These are phyloP conservation scores for Candida caryicola DNA, from an alignment of 805 yeast genomes.

Conservation along the genomic window DNA sequence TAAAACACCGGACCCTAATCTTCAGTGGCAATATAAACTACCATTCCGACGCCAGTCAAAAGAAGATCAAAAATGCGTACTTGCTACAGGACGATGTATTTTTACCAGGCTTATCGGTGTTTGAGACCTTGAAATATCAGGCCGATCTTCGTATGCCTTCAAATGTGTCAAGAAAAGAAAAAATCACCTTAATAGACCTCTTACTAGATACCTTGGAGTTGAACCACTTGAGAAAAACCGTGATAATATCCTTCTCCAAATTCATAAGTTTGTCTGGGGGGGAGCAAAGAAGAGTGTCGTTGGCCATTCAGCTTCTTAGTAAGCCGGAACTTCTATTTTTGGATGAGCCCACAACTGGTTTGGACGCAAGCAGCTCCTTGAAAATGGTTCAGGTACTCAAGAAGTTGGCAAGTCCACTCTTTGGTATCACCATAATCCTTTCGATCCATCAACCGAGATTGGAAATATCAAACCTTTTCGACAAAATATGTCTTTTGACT, in stretches of 20 bases:
- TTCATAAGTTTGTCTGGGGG: conserved; percentile 23
- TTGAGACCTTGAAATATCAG: conserved; percentile 22
- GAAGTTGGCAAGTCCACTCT: conserved; percentile 21
- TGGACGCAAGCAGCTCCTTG: conserved; percentile 26
- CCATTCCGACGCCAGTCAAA: conserved; percentile 1
- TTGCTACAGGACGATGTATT: conserved; percentile 22
- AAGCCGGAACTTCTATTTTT: conserved; percentile 23
- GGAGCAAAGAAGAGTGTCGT: conserved; percentile 23
- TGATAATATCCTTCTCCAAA: conserved; percentile 19
- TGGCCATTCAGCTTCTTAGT: conserved; percentile 24
- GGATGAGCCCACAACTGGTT: conserved; percentile 30
- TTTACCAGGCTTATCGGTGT: conserved; percentile 23
- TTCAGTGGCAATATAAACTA: conserved; percentile 21
- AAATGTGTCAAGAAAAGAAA: conserved; percentile 10
- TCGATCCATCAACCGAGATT: conserved; percentile 27
- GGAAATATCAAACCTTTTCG: conserved; percentile 21
- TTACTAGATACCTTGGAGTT: conserved; percentile 21
- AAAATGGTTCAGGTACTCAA: conserved; percentile 20
- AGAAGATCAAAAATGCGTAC: conserved; percentile 20
- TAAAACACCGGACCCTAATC: conserved; percentile 11
- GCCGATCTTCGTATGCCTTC: conserved; percentile 23
- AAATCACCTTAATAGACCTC: conserved; percentile 13
- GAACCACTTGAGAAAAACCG: conserved; percentile 14
- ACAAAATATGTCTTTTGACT: conserved; percentile 23
- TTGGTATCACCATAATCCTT: conserved; percentile 23